Base-by-base conservation (phyloP, 371 early-diverging fungal species). In the Syncephalis fuscata region DNA sequence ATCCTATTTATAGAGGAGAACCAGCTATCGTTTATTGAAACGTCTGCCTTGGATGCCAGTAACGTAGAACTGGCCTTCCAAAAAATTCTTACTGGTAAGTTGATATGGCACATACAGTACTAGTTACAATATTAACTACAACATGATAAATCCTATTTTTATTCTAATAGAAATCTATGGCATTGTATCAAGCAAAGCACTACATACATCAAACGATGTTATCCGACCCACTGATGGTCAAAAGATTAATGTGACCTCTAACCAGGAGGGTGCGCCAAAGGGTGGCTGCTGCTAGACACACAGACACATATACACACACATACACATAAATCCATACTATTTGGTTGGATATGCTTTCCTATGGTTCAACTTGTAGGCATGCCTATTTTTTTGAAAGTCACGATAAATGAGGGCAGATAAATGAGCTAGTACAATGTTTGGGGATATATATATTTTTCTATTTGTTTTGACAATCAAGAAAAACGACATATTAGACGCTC, bases 141-240 rank as follows among this genome's bases (percentile, higher is more conserved):
- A 14, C 25, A n/a, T 37, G 20, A n/a, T 24, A n/a, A 14, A 23
- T 44, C 17, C 16, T 16, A 9, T n/a, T 44, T 21, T 16, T 14
- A 21, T 38, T 26, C 0, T 10, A 11, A 23, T 68, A 80, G 92
- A 89, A 70, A 89, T 89, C 51, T 88, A 89, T 65, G 78, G 82
- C 45, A 84, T 86, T 53, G 88, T 85, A 11, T 89, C 93, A 49
- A 88, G 82, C 79, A 90, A 89, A 66, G 87, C 89, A 10, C 65
- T 92, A 44, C 90, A 82, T 14, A 21, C 44, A 16, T 44, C 44
- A 21, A 24, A 44, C 22, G 20, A 14, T 14, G 44, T 11, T 4
- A 19, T 24, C 11, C 14, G 24, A 24, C 44, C 44, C 5, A 20
- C 22, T 9, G 44, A 24, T 3, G 44, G 44, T 9, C 19, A 19